Base-by-base conservation (phyloP, 129 eudicot genomes). In the Smallanthus sonchifolius region DNA sequence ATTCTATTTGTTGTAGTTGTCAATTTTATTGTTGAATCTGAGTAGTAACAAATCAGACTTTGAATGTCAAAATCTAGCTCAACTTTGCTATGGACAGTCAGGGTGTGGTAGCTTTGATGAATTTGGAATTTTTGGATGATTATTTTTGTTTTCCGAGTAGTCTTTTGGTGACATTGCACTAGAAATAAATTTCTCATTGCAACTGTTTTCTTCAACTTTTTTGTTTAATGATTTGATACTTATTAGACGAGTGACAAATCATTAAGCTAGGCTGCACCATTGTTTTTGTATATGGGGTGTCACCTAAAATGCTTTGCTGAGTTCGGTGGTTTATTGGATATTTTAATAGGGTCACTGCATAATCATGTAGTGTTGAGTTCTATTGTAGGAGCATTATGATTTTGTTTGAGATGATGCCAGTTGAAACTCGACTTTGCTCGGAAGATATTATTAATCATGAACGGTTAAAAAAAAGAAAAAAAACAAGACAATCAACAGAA, bases 21-120 rank as follows among this genome's bases (percentile, higher is more conserved):
- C 66, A 73, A 24, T 4, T 14, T 43, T 60, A 10, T 73, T 20
- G 3, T 45, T 32, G 48, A 62, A 17, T 14, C 15, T 63, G 38
- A 49, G 36, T 60, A 60, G 36, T 47, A 74, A 20, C 49, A 11
- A 74, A 34, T 57, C 34, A 57, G 56, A 40, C 37, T 3, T 55
- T 72, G 24, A 57, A 72, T 39, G 55, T 65, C 32, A 24, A 75
- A 75, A 43, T 67, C 67, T 17, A 30, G 70, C 68, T 42, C 6
- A 51, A 10, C n/a, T 51, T 65, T 65, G 43, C 28, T 75, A 10
- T 9, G 64, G 39, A 14, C 4, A 13, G 14, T 19, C 24, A 34
- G 19, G 17, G 10, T 14, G 17, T 13, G 11, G 4, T 61, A 34
- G 42, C 35, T 62, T 35, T 63, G 44, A 0, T 56, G 15, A 10